Evolutionary conservation across 805 yeast genomes (phyloP).

Genomic region (Priceomyces carsonii): DNA sequence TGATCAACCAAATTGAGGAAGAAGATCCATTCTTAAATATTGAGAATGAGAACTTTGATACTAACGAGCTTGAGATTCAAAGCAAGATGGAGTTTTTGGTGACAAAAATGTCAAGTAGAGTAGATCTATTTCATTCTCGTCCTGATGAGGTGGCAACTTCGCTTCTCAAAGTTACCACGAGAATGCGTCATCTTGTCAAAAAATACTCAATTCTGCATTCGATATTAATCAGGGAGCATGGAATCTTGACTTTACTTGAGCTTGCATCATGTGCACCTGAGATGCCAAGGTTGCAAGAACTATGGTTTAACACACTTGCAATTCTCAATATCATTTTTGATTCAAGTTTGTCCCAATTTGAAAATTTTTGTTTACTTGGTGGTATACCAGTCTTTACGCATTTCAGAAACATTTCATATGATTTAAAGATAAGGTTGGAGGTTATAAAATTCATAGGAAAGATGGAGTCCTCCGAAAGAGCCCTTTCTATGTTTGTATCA

Average conservation of each 20-base stretch:
- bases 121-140: conserved; percentile 29
- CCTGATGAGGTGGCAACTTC: conserved; percentile 30
- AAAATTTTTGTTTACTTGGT: conserved; percentile 43
- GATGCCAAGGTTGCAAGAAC: conserved; percentile 27
- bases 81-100: conserved; percentile 39
- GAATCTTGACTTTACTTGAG: conserved; percentile 39
- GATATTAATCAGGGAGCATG: conserved; percentile 42
- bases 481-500: conserved; percentile 42
- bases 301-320: conserved; percentile 39
- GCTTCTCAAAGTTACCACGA: conserved; percentile 35
- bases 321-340: conserved; percentile 37
- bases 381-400: conserved; percentile 44
- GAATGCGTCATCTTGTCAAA: conserved; percentile 37
- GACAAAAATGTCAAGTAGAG: conserved; percentile 30
- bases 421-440: conserved; percentile 32
- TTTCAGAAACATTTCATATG: conserved; percentile 32
- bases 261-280: conserved; percentile 37
- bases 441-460: conserved; percentile 36
- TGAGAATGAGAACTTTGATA: conserved; percentile 40
- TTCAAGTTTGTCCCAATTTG: conserved; percentile 30
- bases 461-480: conserved; percentile 33
- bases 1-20: conserved; percentile 18
- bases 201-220: conserved; percentile 43
- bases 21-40: conserved; percentile 40
- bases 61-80: conserved; percentile 42